Evolutionary conservation across 345 rosid genomes (phyloP), one percentile per base, ranked within the genome.

Genomic region (Kernera saxatilis): DNA sequence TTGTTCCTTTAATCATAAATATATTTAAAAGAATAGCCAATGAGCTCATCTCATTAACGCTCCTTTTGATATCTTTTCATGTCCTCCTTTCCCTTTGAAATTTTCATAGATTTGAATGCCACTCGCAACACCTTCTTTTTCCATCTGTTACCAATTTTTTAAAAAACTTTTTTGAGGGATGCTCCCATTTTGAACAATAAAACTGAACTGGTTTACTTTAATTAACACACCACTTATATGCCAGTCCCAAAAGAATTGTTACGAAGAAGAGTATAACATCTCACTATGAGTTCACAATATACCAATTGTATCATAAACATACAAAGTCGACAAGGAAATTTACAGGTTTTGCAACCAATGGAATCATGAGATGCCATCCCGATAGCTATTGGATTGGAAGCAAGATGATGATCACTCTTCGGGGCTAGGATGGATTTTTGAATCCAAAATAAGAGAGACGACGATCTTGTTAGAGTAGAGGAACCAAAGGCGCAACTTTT

Each of bases 51-150:
- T 25, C 57, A 43, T 13, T 33, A 27, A 72, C 49, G 30, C 52
- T 55, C 44, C 51, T 33, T 53, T 45, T 33, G 12, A 43, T 51
- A 25, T 57, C 0, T 71, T 50, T 27, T 50, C 6, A 14, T 46
- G 9, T 30, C 25, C 32, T 50, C n/a, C 33, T 29, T 30, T 57
- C 26, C 6, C 27, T 25, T 55, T 64, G 30, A 33, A 33, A 64
- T 54, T 64, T 21, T 48, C 59, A 25, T 54, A 72, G 56, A 54
- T 64, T 64, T 72, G 64, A 64, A 17, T 72, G 50, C 77, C 71
- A 72, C 64, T 72, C 57, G 5, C 77, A 35, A 44, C 17, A 72
- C 49, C 6, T 29, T 18, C 49, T 21, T 58, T 23, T 32, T 45
- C 36, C 11, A 45, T 11, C 19, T 19, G 2, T 43, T 44, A 5